Percentiles rank a stretch among this genome's conserved stretches.
These are phyloP conservation scores for Luffa acutangula DNA, from an alignment of 306 rosid species.

Conservation along the genomic window DNA sequence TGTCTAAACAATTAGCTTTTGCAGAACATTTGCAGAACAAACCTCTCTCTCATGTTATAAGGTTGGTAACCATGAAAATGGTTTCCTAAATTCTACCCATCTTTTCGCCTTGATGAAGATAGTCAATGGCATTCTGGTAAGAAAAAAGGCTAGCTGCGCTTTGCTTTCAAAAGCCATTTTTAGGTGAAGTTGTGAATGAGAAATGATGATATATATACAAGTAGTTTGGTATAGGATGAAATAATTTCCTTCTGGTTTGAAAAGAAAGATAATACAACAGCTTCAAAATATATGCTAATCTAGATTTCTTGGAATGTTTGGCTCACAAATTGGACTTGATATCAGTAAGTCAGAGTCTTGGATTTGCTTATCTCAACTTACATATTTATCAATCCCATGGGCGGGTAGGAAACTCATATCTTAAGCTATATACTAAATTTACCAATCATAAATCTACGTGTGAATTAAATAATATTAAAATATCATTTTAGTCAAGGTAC, in stretches of 20 bases:
- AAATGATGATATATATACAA: neutral
- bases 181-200: neutral
- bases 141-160: neutral
- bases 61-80: constrained; percentile 71
- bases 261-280: neutral
- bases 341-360: no score
- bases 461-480: no score
- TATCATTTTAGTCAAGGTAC: no score
- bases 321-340: neutral
- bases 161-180: neutral
- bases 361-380: no score
- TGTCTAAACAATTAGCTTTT: constrained; percentile 32
- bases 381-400: no score
- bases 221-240: neutral
- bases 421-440: no score
- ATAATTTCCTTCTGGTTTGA: neutral
- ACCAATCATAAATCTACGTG: no score
- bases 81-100: constrained; percentile 49
- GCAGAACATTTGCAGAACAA: constrained; percentile 81
- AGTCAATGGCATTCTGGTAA: constrained; percentile 22
- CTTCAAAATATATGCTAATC: constrained; percentile 34
- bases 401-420: constrained; percentile 21
- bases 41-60: constrained; percentile 55
- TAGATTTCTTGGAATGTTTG: constrained; percentile 45
- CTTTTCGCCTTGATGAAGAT: constrained; percentile 77